Evolutionary conservation across 805 yeast genomes (phyloP).

Genomic region (Grigorovia jiainica): DNA sequence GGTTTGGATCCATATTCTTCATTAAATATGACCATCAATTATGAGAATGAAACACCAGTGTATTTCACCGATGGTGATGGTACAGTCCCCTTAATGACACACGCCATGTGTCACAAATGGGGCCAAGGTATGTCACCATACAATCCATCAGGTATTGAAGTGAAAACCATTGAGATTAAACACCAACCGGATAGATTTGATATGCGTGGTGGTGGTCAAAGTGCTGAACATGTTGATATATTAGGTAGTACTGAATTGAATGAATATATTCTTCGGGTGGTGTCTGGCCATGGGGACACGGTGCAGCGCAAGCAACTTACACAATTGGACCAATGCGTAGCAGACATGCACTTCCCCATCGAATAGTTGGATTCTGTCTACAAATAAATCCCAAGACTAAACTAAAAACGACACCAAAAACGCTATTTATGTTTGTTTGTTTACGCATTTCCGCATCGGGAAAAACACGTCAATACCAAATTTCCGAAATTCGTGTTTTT

Average conservation of each 20-base stretch:
- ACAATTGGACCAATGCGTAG: conserved; percentile 52
- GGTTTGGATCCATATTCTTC: conserved; percentile 44
- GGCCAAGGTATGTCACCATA: conserved; percentile 49
- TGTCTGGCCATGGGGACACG: conserved; percentile 64
- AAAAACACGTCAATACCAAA: conserved; percentile 7
- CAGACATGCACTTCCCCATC: conserved; percentile 38
- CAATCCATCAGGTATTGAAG: conserved; percentile 70
- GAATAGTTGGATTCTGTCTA: not conserved
- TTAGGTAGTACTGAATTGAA: conserved; percentile 88
- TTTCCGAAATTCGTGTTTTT: not conserved
- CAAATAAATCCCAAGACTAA: not conserved
- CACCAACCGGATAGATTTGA: conserved; percentile 93
- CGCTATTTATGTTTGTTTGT: not conserved
- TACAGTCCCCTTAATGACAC: conserved; percentile 80
- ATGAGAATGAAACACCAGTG: conserved; percentile 56
- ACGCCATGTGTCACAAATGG: conserved; percentile 89
- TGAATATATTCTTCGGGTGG: conserved; percentile 74
- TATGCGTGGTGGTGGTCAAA: conserved; percentile 92
- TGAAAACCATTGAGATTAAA: conserved; percentile 78
- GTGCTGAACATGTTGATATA: conserved; percentile 97
- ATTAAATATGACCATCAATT: conserved; percentile 64
- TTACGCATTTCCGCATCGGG: conserved; percentile 6
- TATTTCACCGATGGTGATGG: conserved; percentile 91
- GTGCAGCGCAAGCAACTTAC: conserved; percentile 56
- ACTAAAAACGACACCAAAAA: not conserved